These are phyloP conservation scores for Podospora tetraspora DNA, from an alignment of 495 filamentous ascomycete genomes.

Conservation along the genomic window DNA sequence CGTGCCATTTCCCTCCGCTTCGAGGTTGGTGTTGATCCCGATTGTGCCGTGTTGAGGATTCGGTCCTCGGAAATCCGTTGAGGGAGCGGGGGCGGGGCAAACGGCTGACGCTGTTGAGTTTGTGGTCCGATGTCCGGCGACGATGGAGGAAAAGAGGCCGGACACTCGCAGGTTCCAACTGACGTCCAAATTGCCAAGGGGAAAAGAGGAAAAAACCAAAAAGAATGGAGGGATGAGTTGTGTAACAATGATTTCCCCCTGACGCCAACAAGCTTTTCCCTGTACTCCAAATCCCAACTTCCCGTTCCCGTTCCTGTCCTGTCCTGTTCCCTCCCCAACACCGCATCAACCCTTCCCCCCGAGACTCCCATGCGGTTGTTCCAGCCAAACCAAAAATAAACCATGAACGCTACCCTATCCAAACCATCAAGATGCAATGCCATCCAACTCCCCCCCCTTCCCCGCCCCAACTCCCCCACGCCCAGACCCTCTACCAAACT, in stretches of 20 bases:
- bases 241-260: neutral
- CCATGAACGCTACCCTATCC: neutral
- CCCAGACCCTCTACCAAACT: neutral
- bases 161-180: neutral
- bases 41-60: neutral
- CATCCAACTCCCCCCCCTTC: neutral
- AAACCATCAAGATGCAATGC: neutral
- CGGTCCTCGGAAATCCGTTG: neutral
- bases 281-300: neutral
- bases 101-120: neutral
- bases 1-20: neutral
- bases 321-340: neutral
- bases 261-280: neutral
- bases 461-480: neutral
- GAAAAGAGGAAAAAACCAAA: neutral
- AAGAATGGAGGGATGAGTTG: neutral
- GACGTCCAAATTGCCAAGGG: neutral
- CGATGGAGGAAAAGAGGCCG: neutral
- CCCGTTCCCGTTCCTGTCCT: neutral
- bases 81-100: neutral
- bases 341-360: neutral
- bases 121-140: neutral
- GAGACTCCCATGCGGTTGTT: neutral
- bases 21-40: neutral
- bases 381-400: neutral